These are phyloP conservation scores for Mortierella sp. DNA, from an alignment of 371 early-diverging fungal species.

Conservation along the genomic window DNA sequence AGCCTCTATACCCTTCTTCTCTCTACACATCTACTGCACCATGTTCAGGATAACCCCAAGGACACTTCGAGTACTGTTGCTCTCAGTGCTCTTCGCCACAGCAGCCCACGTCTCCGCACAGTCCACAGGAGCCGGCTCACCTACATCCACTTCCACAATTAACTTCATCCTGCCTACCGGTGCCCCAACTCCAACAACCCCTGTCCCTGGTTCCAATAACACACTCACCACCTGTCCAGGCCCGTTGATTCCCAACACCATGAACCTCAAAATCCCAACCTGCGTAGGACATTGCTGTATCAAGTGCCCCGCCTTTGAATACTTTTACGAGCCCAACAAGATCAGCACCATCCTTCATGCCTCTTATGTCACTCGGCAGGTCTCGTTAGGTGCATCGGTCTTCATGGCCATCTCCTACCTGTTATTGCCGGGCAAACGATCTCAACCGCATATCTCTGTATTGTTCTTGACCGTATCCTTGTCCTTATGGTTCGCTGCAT, in stretches of 20 bases:
- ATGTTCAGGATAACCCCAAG: no score
- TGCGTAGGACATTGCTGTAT: constrained; percentile 4
- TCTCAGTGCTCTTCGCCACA: no score
- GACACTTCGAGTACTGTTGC: no score
- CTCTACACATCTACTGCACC: no score
- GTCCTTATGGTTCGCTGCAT: constrained; percentile 17
- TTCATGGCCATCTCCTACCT: constrained; percentile 50
- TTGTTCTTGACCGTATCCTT: constrained; percentile 47
- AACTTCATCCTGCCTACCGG: constrained; percentile 1
- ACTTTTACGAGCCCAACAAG: constrained; percentile 8
- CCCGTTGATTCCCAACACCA: constrained; percentile 8
- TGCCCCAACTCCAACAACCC: neutral
- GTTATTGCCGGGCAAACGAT: constrained; percentile 45
- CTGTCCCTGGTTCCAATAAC: neutral
- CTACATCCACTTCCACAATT: neutral
- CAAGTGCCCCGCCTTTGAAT: constrained; percentile 10
- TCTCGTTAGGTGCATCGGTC: constrained; percentile 32
- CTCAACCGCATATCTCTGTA: constrained; percentile 55
- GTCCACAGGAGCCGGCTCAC: neutral
- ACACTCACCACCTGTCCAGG: neutral
- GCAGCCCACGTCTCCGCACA: neutral
- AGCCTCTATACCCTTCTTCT: no score
- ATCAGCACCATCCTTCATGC: neutral
- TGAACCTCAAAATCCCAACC: neutral
- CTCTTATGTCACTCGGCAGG: constrained; percentile 18